These are phyloP conservation scores for Fusarium duplospermum DNA, from an alignment of 2,329 filamentous ascomycete genomes.

Conservation along the genomic window DNA sequence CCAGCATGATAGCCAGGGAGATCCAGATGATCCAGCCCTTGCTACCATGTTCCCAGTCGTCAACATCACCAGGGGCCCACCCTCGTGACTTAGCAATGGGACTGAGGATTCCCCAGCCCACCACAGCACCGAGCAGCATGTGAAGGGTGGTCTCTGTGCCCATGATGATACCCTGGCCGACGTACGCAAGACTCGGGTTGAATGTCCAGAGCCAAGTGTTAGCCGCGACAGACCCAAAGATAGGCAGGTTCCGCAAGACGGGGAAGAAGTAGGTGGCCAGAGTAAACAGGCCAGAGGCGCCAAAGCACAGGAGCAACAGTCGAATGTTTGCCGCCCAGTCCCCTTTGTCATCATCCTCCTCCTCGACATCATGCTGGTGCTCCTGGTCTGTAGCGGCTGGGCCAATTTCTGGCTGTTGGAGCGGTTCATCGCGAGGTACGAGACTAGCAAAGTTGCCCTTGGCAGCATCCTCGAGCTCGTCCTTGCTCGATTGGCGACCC, in stretches of 20 bases:
- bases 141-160: constrained; percentile 93
- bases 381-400: constrained; percentile 42
- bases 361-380: constrained; percentile 49
- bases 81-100: constrained; percentile 86
- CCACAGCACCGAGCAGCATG: constrained; percentile 89
- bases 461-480: constrained; percentile 50
- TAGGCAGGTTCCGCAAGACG: constrained; percentile 82
- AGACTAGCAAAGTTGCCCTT: constrained; percentile 58
- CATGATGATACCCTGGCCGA: constrained; percentile 99
- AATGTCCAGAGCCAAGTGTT: constrained; percentile 92
- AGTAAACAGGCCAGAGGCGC: constrained; percentile 74
- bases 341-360: constrained; percentile 19
- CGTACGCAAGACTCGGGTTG: constrained; percentile 96
- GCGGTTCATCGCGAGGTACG: constrained; percentile 47
- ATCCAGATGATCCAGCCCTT: constrained; percentile 99
- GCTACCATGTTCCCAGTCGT: constrained; percentile 90
- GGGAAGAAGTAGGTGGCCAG: constrained; percentile 92
- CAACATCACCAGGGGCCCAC: constrained; percentile 89
- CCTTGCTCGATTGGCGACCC: constrained; percentile 48
- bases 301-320: constrained; percentile 67
- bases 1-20: constrained; percentile 95
- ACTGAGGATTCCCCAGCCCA: constrained; percentile 93
- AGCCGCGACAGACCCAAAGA: constrained; percentile 82
- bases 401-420: constrained; percentile 40
- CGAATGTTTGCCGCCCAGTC: constrained; percentile 63